These are phyloP conservation scores for Fusarium tuaranense DNA, from an alignment of 2,329 filamentous ascomycete species.

Conservation along the genomic window DNA sequence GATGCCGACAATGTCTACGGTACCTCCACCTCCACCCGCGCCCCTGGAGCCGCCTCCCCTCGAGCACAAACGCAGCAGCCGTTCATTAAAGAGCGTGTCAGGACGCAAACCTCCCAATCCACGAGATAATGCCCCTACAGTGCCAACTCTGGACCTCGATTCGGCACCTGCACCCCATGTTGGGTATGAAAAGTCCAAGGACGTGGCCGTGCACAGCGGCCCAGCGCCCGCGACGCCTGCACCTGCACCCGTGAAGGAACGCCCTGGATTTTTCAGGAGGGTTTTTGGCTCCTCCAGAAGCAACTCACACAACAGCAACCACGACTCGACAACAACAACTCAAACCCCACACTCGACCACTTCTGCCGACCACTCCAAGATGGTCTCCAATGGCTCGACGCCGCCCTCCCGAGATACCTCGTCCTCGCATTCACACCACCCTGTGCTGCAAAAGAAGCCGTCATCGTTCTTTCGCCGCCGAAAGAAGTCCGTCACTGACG, in stretches of 20 bases:
- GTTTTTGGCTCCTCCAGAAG: slow-evolving; percentile 83
- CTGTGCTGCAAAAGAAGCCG: slow-evolving; percentile 84
- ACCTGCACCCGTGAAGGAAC: slow-evolving; percentile 69
- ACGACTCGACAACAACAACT: slow-evolving; percentile 37
- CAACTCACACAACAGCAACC: slow-evolving; percentile 46
- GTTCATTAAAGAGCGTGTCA: slow-evolving; percentile 65
- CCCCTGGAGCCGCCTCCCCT: slow-evolving; percentile 53
- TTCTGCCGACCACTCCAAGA: slow-evolving; percentile 51
- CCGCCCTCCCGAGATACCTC: slow-evolving; percentile 63
- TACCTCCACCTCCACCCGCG: slow-evolving; percentile 54
- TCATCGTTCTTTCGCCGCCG: slow-evolving; percentile 94
- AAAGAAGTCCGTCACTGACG: slow-evolving; percentile 88
- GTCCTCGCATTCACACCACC: slow-evolving; percentile 59
- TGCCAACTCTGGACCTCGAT: slow-evolving; percentile 56
- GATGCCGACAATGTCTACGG: slow-evolving; percentile 51
- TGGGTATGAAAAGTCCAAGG: slow-evolving; percentile 70
- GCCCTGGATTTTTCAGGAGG: slow-evolving; percentile 90
- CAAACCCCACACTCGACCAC: slow-evolving; percentile 36
- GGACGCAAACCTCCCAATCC: slow-evolving; percentile 46
- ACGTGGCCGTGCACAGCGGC: slow-evolving; percentile 58
- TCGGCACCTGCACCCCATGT: slow-evolving; percentile 69
- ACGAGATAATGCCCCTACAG: slow-evolving; percentile 45
- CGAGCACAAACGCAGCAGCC: slow-evolving; percentile 68
- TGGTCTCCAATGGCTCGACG: slow-evolving; percentile 61
- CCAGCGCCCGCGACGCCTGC: slow-evolving; percentile 62